A percentile compares a stretch with the other conserved stretches of the same genome.
These are phyloP conservation scores for Trypanosoma cruzi DNA, from an alignment of 208 protist genomes.

Conservation along the genomic window DNA sequence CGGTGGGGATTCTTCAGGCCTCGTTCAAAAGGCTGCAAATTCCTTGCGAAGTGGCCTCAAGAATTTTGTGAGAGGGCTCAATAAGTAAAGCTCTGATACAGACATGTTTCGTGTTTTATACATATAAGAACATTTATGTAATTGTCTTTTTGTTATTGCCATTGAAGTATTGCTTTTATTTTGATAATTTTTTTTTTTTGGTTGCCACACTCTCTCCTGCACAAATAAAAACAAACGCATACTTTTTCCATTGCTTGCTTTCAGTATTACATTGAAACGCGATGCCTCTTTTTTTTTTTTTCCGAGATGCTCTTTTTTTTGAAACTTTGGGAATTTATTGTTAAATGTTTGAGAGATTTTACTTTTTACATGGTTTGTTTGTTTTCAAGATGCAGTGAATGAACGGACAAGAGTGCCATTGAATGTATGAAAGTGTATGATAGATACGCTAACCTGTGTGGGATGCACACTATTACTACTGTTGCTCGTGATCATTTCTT, in stretches of 20 bases:
- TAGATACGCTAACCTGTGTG: background rate
- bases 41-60: constrained; percentile 72
- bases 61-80: constrained; percentile 70
- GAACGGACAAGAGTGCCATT: background rate
- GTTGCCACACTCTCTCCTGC: no score
- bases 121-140: background rate
- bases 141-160: background rate
- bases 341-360: background rate
- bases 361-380: background rate
- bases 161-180: background rate
- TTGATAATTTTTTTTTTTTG: no score
- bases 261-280: no score
- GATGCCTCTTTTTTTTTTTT: background rate
- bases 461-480: background rate
- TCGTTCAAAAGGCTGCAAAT: constrained; percentile 61
- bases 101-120: background rate
- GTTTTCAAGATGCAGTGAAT: background rate
- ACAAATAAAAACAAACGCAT: no score
- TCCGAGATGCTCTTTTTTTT: background rate
- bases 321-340: background rate
- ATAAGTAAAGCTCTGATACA: constrained; percentile 16
- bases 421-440: background rate
- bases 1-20: constrained; percentile 26
- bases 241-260: no score
- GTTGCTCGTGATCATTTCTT: background rate